phyloP scores from a whole-genome alignment of 176 grass and related monocot species.

The Luzula sylvatica region DNA sequence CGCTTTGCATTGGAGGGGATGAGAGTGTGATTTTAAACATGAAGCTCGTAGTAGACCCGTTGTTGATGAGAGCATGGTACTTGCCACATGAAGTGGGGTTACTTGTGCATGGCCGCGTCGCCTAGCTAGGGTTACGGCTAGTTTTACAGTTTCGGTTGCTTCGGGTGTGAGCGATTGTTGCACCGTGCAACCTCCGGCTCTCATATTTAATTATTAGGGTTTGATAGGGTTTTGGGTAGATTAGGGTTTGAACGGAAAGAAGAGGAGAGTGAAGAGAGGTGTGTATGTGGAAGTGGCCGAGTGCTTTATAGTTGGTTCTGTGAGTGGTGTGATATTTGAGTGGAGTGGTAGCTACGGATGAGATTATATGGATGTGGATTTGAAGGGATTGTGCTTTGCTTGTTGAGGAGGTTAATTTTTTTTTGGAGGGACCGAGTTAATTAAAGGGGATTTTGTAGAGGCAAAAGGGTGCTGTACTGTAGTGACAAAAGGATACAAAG shows the following conservation, averaged over 20 bases:
- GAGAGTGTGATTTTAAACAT: conserved; percentile 76
- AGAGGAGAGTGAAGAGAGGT: conserved; percentile 13
- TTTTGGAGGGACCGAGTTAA: conserved; percentile 16
- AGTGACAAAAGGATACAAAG: conserved; percentile 78
- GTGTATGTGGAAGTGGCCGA: conserved; percentile 28
- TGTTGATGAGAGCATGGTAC: conserved; percentile 67
- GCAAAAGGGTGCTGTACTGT: conserved; percentile 62
- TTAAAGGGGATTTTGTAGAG: conserved; percentile 61
- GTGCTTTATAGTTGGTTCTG: conserved; percentile 28
- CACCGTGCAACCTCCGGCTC: conserved; percentile 76
- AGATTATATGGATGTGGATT: conserved; percentile 18
- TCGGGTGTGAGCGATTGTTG: conserved; percentile 69
- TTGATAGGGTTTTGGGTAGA: background rate
- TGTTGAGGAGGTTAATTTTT: conserved; percentile 55
- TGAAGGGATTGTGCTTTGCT: conserved; percentile 65
- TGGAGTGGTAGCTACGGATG: conserved; percentile 24
- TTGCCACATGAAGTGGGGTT: conserved; percentile 90
- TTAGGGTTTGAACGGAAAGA: background rate
- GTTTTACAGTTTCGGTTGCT: conserved; percentile 65
- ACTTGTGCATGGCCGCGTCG: conserved; percentile 83
- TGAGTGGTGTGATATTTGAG: conserved; percentile 40
- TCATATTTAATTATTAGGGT: conserved; percentile 32
- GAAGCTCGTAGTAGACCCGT: conserved; percentile 51
- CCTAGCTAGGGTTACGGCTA: conserved; percentile 58
- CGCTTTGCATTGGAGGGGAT: conserved; percentile 91